Base-by-base conservation (phyloP, 1,284 basidiomycete species). In the Psilocybe mexicana region DNA sequence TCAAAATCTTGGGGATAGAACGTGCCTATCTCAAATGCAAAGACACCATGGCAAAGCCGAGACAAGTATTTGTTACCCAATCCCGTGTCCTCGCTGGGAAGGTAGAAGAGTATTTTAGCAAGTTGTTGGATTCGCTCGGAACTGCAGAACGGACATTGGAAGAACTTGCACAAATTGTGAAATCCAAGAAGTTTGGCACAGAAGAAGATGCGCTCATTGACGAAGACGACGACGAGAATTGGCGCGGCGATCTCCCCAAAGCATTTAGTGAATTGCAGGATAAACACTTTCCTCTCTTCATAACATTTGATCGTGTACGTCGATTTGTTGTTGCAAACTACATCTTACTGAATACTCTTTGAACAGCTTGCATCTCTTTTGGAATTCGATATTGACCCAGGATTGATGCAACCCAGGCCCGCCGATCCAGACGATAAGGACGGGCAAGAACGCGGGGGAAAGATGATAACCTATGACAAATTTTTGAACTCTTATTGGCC, bases 51-150 rank as follows among this genome's bases (percentile, higher is more conserved):
- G 63, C 71, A 1, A 79, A 78, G 59, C 83, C 84, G 0, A 79
- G 87, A 14, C 89, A 92, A 65, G 72, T 91, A 6, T 91, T 92
- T 63, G 84, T 92, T 0, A 91, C 89, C 0, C 85, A 89, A 67
- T 90, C 88, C 1, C 75, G 77, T 26, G 77, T 87, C 10, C 77
- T 91, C 4, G 87, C 87, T 0, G 75, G 74, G 42, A 88, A 87
- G 60, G 88, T 90, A 18, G 78, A 86, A 64, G 85, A 87, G 58
- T 88, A 87, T 65, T 92, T 84, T 63, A 55, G 61, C 7, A 85
- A 83, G 64, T 70, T 88, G 2, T 66, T 79, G 2, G 71, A 79
- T 35, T 81, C 84, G 3, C 67, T 85, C 30, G 69, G 72, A 0
- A 70, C 78, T 1, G 77, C 76, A 11, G 68, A 70, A 2, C 69